phyloP scores from a whole-genome alignment of 805 yeast genomes.

The Hanseniaspora taiwanica region DNA sequence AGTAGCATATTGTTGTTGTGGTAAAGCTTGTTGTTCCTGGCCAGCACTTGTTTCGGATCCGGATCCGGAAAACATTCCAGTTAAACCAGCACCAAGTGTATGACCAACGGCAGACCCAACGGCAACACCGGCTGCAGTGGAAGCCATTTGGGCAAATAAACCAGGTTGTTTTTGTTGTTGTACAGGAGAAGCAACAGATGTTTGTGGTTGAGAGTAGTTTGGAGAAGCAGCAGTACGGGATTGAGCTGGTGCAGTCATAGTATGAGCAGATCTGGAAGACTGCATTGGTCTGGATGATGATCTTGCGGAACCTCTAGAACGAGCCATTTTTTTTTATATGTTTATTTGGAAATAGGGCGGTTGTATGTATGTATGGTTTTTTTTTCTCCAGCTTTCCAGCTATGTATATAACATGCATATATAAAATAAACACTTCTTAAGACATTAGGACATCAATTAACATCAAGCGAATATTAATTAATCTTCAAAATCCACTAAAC shows the following conservation, averaged over 20 bases:
- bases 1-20: conserved; percentile 24
- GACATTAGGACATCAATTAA: too few species aligned
- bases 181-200: conserved; percentile 31
- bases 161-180: conserved; percentile 63
- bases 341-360: background rate
- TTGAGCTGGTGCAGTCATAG: conserved; percentile 57
- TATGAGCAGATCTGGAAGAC: conserved; percentile 56
- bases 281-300: conserved; percentile 33
- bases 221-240: conserved; percentile 14
- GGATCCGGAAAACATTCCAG: conserved; percentile 78
- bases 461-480: too few species aligned
- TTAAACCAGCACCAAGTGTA: conserved; percentile 88
- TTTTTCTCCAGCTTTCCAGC: background rate
- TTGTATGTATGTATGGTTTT: background rate
- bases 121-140: conserved; percentile 99
- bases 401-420: too few species aligned
- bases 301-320: conserved; percentile 34
- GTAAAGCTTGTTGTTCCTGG: conserved; percentile 26
- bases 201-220: conserved; percentile 39
- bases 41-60: conserved; percentile 36
- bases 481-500: too few species aligned
- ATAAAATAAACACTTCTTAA: too few species aligned
- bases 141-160: conserved; percentile 90
- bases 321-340: conserved; percentile 25
- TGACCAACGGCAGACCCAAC: conserved; percentile 97